phyloP scores from a whole-genome alignment of 2,329 filamentous ascomycete genomes.

The Xylariaceae sp. region DNA sequence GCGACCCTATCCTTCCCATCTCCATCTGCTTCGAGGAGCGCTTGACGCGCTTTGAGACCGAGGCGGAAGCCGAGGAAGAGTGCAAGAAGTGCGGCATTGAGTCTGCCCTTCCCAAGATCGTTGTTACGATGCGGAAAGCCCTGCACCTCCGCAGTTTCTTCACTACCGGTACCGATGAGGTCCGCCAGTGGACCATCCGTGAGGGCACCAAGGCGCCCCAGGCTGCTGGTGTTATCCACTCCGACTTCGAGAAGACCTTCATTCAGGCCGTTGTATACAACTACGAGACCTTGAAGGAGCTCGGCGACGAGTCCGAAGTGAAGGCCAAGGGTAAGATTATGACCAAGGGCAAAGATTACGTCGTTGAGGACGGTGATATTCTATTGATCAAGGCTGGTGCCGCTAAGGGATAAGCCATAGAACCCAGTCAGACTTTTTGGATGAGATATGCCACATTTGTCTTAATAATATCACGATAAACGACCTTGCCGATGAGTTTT shows the following conservation, averaged over 20 bases:
- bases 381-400: slow-evolving; percentile 87
- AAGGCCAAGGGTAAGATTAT: slow-evolving; percentile 94
- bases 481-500: slow-evolving; percentile 11
- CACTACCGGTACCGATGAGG: slow-evolving; percentile 91
- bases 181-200: slow-evolving; percentile 96
- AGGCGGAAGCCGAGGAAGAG: slow-evolving; percentile 74
- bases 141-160: slow-evolving; percentile 94
- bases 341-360: slow-evolving; percentile 98
- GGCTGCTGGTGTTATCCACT: slow-evolving; percentile 95
- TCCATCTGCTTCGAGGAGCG: slow-evolving; percentile 93
- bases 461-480: slow-evolving; percentile 9
- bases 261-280: slow-evolving; percentile 96
- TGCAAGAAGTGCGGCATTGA: slow-evolving; percentile 83
- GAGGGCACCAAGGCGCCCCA: slow-evolving; percentile 96
- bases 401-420: slow-evolving; percentile 57
- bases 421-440: slow-evolving; percentile 5
- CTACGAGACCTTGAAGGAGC: slow-evolving; percentile 72
- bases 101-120: slow-evolving; percentile 85
- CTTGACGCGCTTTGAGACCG: slow-evolving; percentile 71
- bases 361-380: slow-evolving; percentile 76
- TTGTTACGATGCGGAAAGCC: slow-evolving; percentile 86
- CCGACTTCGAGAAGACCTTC: slow-evolving; percentile 99
- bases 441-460: slow-evolving; percentile 13
- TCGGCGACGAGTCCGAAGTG: slow-evolving; percentile 81
- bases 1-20: slow-evolving; percentile 88